phyloP scores from a whole-genome alignment of 257 asterid genomes.

The Apocynum venetum region DNA sequence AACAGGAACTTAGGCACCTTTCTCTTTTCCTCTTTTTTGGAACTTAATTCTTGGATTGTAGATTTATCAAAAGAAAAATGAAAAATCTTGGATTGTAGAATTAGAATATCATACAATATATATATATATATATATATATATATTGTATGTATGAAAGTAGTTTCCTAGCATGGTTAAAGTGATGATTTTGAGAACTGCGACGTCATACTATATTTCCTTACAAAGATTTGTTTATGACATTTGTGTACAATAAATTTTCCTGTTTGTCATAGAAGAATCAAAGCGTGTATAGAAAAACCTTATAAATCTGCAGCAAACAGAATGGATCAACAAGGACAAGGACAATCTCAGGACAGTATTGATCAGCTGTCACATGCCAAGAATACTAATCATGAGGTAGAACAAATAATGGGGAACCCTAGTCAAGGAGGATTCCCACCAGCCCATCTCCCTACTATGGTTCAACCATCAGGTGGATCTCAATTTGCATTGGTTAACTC shows the following conservation, averaged over 20 bases:
- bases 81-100: neutral
- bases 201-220: neutral
- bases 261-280: neutral
- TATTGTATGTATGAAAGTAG: too few species aligned
- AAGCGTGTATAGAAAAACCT: neutral
- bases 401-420: too few species aligned
- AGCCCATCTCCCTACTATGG: neutral
- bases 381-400: too few species aligned
- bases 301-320: neutral
- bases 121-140: too few species aligned
- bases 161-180: too few species aligned
- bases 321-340: conserved; percentile 26
- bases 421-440: too few species aligned
- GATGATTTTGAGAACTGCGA: neutral
- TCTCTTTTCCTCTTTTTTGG: neutral
- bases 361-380: neutral
- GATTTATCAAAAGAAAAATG: too few species aligned
- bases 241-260: neutral
- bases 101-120: neutral
- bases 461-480: conserved; percentile 11
- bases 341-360: conserved; percentile 8
- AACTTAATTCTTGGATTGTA: neutral
- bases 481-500: conserved; percentile 7
- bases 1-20: neutral
- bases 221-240: neutral